phyloP scores from a whole-genome alignment of 1,284 basidiomycete species.

The Trichosporon sp. region DNA sequence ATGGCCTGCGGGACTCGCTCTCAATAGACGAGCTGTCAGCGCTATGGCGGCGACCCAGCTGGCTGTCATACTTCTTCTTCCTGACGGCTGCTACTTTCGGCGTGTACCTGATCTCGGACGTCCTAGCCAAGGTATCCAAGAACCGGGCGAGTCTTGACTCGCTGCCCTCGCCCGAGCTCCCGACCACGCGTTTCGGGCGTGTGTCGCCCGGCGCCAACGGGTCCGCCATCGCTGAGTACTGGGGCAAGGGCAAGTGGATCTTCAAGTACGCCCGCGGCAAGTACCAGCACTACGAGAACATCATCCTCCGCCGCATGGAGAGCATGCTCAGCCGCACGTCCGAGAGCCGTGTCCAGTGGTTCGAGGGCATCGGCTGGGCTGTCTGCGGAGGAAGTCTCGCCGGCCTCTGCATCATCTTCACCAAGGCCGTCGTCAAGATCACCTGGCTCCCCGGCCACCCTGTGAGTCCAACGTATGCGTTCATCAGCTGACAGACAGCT shows the following conservation, averaged over 20 bases:
- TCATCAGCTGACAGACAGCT: constrained; percentile 51
- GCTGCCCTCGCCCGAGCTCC: constrained; percentile 52
- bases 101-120: constrained; percentile 56
- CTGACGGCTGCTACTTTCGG: constrained; percentile 65
- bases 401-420: constrained; percentile 82
- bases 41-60: constrained; percentile 76
- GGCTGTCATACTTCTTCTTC: constrained; percentile 81
- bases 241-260: constrained; percentile 4
- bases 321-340: constrained; percentile 69
- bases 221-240: background rate
- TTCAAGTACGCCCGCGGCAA: constrained; percentile 25
- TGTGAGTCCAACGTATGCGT: constrained; percentile 21
- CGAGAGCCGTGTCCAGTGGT: constrained; percentile 78
- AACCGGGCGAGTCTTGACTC: constrained; percentile 47
- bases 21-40: constrained; percentile 62
- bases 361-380: constrained; percentile 86
- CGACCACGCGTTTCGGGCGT: constrained; percentile 19
- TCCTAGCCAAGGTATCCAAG: constrained; percentile 37
- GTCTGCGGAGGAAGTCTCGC: constrained; percentile 79
- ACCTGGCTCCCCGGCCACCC: constrained; percentile 41
- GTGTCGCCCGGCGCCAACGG: constrained; percentile 13
- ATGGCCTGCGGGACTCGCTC: constrained; percentile 45
- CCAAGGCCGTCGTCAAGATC: constrained; percentile 62
- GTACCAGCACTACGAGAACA: constrained; percentile 56
- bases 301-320: constrained; percentile 63